Evolutionary conservation across 2,329 filamentous ascomycete species (phyloP).

Genomic region (Periglandula ipomoeae): DNA sequence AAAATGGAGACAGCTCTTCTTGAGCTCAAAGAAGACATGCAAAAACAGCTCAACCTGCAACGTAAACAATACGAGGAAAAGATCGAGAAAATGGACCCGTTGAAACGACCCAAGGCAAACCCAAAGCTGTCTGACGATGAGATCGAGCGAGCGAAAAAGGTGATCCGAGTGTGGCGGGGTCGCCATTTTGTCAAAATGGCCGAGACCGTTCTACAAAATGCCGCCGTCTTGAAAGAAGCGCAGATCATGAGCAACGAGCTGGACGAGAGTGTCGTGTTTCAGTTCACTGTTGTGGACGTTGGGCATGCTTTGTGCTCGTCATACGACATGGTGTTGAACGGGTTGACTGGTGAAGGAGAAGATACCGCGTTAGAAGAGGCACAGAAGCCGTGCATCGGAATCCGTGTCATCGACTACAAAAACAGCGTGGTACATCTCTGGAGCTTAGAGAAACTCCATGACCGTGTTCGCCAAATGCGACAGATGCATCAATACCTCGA

Average conservation of each 20-base stretch:
- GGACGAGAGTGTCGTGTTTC: conserved; percentile 85
- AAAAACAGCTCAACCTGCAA: conserved; percentile 74
- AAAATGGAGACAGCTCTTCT: conserved; percentile 77
- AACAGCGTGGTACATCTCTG: conserved; percentile 80
- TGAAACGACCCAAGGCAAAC: conserved; percentile 51
- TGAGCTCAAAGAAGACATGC: conserved; percentile 78
- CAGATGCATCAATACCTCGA: conserved; percentile 97
- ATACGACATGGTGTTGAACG: conserved; percentile 93
- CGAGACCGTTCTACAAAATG: conserved; percentile 81
- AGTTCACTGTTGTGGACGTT: conserved; percentile 84
- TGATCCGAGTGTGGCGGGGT: conserved; percentile 67
- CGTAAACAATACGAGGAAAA: conserved; percentile 78
- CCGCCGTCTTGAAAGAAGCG: conserved; percentile 82
- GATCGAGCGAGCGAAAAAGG: conserved; percentile 56
- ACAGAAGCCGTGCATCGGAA: conserved; percentile 80
- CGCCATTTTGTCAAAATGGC: conserved; percentile 90
- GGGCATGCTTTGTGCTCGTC: conserved; percentile 87
- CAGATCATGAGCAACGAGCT: conserved; percentile 97
- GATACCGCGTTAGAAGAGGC: conserved; percentile 73
- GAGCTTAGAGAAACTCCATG: conserved; percentile 87
- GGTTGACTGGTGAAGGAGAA: conserved; percentile 74
- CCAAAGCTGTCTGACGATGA: conserved; percentile 64
- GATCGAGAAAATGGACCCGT: conserved; percentile 63
- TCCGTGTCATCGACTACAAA: conserved; percentile 86
- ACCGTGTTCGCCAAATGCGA: conserved; percentile 83